phyloP scores from a whole-genome alignment of 2,329 filamentous ascomycete genomes.

The Calonectria naviculata region DNA sequence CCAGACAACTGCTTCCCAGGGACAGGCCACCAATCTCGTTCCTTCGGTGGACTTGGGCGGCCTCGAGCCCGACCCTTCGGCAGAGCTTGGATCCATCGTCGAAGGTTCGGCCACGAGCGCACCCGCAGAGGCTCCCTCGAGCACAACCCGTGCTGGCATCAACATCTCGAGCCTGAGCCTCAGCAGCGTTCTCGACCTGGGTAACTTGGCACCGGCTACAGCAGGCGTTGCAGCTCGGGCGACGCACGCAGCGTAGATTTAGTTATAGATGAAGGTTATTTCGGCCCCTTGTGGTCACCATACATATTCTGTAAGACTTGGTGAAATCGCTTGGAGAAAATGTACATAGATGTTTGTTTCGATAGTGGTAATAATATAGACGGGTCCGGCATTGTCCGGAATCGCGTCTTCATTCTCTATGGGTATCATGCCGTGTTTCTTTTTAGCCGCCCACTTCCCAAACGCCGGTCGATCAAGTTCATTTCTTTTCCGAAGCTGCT shows the following conservation, averaged over 20 bases:
- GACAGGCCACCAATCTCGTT: conserved; percentile 10
- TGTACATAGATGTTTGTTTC: conserved; percentile 22
- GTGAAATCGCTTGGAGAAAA: conserved; percentile 17
- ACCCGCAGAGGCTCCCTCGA: conserved; percentile 27
- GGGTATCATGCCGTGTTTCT: conserved; percentile 41
- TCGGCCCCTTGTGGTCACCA: not conserved
- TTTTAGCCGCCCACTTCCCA: conserved; percentile 6
- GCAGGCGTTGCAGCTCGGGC: conserved; percentile 29
- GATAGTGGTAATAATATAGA: conserved; percentile 29
- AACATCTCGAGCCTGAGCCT: conserved; percentile 54
- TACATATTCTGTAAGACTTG: conserved; percentile 1
- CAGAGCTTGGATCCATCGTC: conserved; percentile 10
- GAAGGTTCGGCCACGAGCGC: conserved; percentile 15
- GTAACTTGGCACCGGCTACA: conserved; percentile 47
- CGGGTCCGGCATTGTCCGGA: conserved; percentile 31
- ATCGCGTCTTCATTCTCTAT: conserved; percentile 27
- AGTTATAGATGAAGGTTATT: conserved; percentile 8
- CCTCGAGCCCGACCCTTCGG: conserved; percentile 27
- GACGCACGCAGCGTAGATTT: conserved; percentile 10
- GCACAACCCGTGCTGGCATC: conserved; percentile 38
- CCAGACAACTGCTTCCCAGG: conserved; percentile 6
- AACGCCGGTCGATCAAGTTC: conserved; percentile 26
- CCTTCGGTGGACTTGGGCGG: conserved; percentile 38
- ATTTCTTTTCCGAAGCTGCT: conserved; percentile 39
- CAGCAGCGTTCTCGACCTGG: conserved; percentile 56